Evolutionary conservation across 2,329 filamentous ascomycete genomes (phyloP).

Genomic region (Verruconis gallopava): DNA sequence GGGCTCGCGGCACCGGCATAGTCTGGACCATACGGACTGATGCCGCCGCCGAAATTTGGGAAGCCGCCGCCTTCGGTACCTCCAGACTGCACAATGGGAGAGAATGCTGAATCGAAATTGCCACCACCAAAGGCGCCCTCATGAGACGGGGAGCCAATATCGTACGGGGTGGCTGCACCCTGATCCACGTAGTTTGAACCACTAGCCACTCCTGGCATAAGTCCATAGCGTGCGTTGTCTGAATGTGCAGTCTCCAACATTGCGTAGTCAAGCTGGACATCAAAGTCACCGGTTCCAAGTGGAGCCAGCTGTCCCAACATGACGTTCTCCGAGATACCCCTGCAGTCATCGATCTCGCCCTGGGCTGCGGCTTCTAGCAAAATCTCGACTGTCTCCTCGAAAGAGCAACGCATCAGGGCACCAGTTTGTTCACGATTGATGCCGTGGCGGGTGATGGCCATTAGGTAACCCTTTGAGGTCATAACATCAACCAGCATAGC

Average conservation of each 20-base stretch:
- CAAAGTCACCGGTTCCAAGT: slow-evolving; percentile 92
- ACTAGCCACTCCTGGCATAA: slow-evolving; percentile 65
- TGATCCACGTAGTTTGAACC: slow-evolving; percentile 60
- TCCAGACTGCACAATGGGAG: slow-evolving; percentile 61
- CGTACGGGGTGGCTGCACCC: slow-evolving; percentile 89
- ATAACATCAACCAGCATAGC: slow-evolving; percentile 93
- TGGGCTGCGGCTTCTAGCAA: slow-evolving; percentile 87
- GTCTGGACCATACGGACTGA: slow-evolving; percentile 59
- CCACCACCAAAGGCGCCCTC: slow-evolving; percentile 51
- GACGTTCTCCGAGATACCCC: slow-evolving; percentile 95
- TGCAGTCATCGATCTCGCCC: slow-evolving; percentile 93
- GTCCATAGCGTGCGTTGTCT: slow-evolving; percentile 72
- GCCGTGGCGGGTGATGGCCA: slow-evolving; percentile 93
- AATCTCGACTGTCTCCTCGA: slow-evolving; percentile 98
- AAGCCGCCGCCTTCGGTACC: slow-evolving; percentile 43
- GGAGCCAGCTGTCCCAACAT: slow-evolving; percentile 96
- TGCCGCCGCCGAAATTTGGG: slow-evolving; percentile 51
- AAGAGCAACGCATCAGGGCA: slow-evolving; percentile 97
- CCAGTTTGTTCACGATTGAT: slow-evolving; percentile 98
- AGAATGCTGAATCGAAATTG: slow-evolving; percentile 49
- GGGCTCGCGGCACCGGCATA: slow-evolving; percentile 50
- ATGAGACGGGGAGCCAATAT: slow-evolving; percentile 52
- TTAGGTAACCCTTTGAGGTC: slow-evolving; percentile 87
- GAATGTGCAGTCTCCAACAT: slow-evolving; percentile 94
- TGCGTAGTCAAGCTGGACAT: slow-evolving; percentile 82